Conservation (phyloP, 495 filamentous ascomycete species). For the Xylaria scruposa region DNA sequence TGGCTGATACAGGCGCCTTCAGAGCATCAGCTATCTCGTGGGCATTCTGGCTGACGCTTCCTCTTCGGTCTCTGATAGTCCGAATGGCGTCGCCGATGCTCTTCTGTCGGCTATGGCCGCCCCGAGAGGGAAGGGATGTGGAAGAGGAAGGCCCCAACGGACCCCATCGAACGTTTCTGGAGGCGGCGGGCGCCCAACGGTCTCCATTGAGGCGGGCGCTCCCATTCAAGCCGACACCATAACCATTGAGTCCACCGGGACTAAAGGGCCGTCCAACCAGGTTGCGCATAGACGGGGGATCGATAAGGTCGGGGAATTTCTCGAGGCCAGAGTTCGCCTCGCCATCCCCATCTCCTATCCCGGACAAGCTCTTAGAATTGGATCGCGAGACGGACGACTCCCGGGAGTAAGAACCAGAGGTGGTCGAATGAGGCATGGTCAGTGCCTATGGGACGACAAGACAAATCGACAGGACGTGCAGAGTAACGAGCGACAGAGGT, state of each 20-base stretch:
- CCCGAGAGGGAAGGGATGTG: constrained; percentile 42
- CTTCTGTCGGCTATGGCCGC: constrained; percentile 72
- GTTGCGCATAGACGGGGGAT: constrained; percentile 44
- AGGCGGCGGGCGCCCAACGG: constrained; percentile 59
- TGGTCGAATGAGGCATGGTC: constrained; percentile 51
- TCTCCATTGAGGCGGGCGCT: constrained; percentile 42
- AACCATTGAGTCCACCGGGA: constrained; percentile 45
- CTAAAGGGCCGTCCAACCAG: constrained; percentile 41
- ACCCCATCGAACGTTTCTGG: constrained; percentile 55
- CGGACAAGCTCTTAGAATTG: constrained; percentile 36
- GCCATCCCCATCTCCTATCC: constrained; percentile 42
- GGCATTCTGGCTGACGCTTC: constrained; percentile 87
- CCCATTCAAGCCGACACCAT: constrained; percentile 43
- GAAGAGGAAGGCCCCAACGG: constrained; percentile 36
- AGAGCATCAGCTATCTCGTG: constrained; percentile 92
- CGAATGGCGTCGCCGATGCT: constrained; percentile 85
- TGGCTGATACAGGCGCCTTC: constrained; percentile 86
- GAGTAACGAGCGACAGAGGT: constrained; percentile 39
- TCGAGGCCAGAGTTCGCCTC: constrained; percentile 51
- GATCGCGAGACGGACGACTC: constrained; percentile 42
- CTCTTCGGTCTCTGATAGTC: constrained; percentile 76
- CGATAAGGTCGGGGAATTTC: constrained; percentile 61
- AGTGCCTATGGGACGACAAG: constrained; percentile 29
- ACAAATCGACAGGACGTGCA: constrained; percentile 26
- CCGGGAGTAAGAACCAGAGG: constrained; percentile 38